Base-by-base conservation (phyloP, 106 monocot genomes). In the Apostasia shenzhenica region DNA sequence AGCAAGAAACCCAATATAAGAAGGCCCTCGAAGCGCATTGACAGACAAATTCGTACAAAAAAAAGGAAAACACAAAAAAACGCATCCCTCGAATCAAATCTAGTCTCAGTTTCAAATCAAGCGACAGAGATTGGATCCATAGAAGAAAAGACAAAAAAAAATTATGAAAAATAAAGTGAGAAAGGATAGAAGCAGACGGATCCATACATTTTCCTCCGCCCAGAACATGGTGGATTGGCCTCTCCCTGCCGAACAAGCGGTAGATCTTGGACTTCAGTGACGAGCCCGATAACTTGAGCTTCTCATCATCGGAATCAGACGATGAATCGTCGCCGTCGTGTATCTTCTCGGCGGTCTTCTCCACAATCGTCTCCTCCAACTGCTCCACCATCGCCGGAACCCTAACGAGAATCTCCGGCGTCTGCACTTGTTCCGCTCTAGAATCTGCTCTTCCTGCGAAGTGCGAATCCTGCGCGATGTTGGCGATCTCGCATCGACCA, bases 191-290 rank as follows among this genome's bases (percentile, higher is more conserved):
- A 8, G 45, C 49, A 54, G 14, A 63, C 1, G 14, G 44, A 48
- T 73, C 9, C 65, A 13, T 80, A 80, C 80, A 76, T 54, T 86
- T 86, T 41, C 90, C 86, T 45, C 83, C 81, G 45, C 90, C 90
- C 59, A 86, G 71, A 52, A 86, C 80, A n/a, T 61, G 43, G 73
- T 91, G 86, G 38, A 91, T 83, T 41, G 90, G 83, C 72, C 68
- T 67, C 74, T 91, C 83, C 40, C 90, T 55, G 59, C 90, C 90
- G 62, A 91, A 86, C 65, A 91, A 60, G 65, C 83, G 81, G 59
- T 49, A 77, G 72, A 83, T 71, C 77, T 86, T 91, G 45, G 56
- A 13, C 77, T 82, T 85, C 4, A 77, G 54, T 14, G 76, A 66
- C 39, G 70, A 59, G 61, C 49, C 45, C 46, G 66, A 40, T 39